phyloP scores from a whole-genome alignment of 805 yeast species.

The Sugiyamaella floridensis region DNA sequence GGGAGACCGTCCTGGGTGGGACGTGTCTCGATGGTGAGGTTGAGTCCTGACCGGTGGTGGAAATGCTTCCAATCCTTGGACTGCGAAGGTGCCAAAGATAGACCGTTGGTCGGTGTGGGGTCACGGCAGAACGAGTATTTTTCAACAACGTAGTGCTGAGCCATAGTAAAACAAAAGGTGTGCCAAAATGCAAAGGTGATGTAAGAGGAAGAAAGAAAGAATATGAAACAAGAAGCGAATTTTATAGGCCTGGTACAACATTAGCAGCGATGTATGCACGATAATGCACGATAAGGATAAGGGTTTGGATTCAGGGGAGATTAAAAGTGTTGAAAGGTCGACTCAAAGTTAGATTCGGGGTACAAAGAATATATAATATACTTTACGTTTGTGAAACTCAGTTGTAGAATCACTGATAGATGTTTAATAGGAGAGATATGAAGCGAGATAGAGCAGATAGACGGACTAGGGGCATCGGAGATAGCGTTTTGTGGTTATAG shows the following conservation, averaged over 20 bases:
- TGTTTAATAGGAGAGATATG: too few relatives aligned
- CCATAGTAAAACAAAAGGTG: background rate
- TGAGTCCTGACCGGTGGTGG: background rate
- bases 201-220: background rate
- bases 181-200: background rate
- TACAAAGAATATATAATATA: too few relatives aligned
- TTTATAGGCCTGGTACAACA: too few relatives aligned
- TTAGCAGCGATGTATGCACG: background rate
- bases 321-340: too few relatives aligned
- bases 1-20: background rate
- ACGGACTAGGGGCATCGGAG: too few relatives aligned
- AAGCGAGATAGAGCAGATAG: too few relatives aligned
- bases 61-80: slow-evolving; percentile 3
- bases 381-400: too few relatives aligned
- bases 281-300: background rate
- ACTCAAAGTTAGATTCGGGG: too few relatives aligned
- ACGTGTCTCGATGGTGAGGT: background rate
- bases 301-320: background rate
- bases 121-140: slow-evolving; percentile 3
- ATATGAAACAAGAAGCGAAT: too few relatives aligned
- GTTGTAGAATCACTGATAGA: too few relatives aligned
- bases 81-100: background rate
- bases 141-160: background rate
- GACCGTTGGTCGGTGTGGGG: background rate
- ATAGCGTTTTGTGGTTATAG: too few relatives aligned